Percentiles rank a stretch among this genome's conserved stretches.
Conservation (phyloP, 176 grass and related monocot genomes). For the Microstegium vimineum region DNA sequence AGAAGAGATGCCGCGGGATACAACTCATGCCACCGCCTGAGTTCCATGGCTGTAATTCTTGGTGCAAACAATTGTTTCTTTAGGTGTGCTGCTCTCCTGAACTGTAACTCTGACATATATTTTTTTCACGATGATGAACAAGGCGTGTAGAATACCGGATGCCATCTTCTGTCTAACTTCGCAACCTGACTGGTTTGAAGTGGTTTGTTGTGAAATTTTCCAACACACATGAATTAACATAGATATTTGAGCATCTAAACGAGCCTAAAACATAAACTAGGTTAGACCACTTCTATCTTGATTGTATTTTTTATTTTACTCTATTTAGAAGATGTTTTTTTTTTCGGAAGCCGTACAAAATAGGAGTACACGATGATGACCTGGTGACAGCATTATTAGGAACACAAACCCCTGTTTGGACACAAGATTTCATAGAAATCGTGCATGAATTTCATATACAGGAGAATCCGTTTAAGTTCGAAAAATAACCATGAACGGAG, state of each 20-base stretch:
- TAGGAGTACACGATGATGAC: neutral
- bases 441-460: too few relatives aligned
- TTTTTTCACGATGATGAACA: neutral
- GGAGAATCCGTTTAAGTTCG: too few relatives aligned
- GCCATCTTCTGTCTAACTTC: neutral
- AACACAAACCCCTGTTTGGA: neutral
- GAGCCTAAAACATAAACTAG: too few relatives aligned
- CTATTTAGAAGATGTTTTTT: neutral
- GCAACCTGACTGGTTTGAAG: neutral
- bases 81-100: conserved; percentile 4
- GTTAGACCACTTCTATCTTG: neutral
- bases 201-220: too few relatives aligned
- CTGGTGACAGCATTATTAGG: neutral
- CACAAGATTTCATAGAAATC: too few relatives aligned
- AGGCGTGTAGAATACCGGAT: neutral
- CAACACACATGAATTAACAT: too few relatives aligned
- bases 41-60: neutral
- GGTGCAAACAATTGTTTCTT: conserved; percentile 15
- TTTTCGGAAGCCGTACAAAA: neutral
- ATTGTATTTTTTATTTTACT: neutral
- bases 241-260: too few relatives aligned
- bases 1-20: neutral
- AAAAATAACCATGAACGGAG: too few relatives aligned
- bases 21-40: neutral
- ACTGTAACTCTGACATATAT: conserved; percentile 5